Percentiles rank a stretch among this genome's conserved stretches.
Evolutionary conservation across 257 asterid species (phyloP).

Genomic region (Mitragyna speciosa): DNA sequence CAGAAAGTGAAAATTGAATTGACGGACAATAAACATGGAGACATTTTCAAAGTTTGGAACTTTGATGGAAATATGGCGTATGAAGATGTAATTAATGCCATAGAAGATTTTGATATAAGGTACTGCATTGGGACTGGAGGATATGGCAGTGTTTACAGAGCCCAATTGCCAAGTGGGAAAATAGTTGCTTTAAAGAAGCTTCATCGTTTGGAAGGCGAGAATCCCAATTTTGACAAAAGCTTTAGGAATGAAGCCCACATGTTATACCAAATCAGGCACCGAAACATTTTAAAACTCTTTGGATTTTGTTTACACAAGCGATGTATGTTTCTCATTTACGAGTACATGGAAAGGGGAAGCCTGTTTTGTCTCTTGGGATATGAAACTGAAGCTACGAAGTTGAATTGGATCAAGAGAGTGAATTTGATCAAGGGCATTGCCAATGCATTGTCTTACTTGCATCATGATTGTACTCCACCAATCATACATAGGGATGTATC

Average conservation of each 20-base stretch:
- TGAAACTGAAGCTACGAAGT: not conserved
- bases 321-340: not conserved
- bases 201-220: not conserved
- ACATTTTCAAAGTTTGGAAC: not conserved
- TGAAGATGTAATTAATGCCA: not conserved
- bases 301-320: not conserved
- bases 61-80: slow-evolving; percentile 8
- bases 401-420: slow-evolving; percentile 13
- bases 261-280: slow-evolving; percentile 5
- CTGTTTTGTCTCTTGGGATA: not conserved
- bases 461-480: slow-evolving; percentile 4
- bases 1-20: not conserved
- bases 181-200: slow-evolving; percentile 4
- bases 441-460: slow-evolving; percentile 4
- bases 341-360: slow-evolving; percentile 14
- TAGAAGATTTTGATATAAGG: not conserved
- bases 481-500: slow-evolving; percentile 12
- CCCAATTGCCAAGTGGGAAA: not conserved
- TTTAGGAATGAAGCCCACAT: slow-evolving; percentile 6
- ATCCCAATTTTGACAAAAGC: not conserved
- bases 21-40: not conserved
- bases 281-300: not conserved
- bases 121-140: slow-evolving; percentile 6
- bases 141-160: slow-evolving; percentile 1
- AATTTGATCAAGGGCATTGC: slow-evolving; percentile 11